phyloP scores from a whole-genome alignment of 768 basidiomycete species.

The Naganishia vaughanmartiniae region DNA sequence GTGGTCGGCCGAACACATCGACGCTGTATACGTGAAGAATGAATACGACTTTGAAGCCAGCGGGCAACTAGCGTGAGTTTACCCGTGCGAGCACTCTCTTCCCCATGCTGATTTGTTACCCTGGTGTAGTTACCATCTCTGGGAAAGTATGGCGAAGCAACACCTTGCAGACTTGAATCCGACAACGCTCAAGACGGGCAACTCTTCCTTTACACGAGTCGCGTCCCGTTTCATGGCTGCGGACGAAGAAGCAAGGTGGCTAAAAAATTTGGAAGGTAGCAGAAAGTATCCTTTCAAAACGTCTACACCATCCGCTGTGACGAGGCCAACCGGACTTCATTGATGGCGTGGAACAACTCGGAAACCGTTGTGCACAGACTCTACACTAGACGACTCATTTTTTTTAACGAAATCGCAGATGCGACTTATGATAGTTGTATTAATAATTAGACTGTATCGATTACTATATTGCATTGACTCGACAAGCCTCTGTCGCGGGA shows the following conservation, averaged over 20 bases:
- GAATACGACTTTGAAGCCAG: slow-evolving; percentile 43
- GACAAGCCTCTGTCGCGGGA: too few species aligned
- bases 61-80: slow-evolving; percentile 42
- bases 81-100: neutral
- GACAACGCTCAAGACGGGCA: slow-evolving; percentile 37
- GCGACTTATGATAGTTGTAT: too few species aligned
- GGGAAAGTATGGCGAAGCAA: slow-evolving; percentile 49
- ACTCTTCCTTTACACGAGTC: slow-evolving; percentile 48
- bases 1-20: slow-evolving; percentile 48
- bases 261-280: slow-evolving; percentile 7
- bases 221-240: slow-evolving; percentile 36
- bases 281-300: neutral
- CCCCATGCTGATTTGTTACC: neutral
- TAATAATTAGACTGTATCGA: too few species aligned
- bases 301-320: neutral
- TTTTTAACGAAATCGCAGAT: too few species aligned
- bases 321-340: slow-evolving; percentile 28
- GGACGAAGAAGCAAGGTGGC: slow-evolving; percentile 17
- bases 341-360: neutral
- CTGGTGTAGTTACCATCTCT: slow-evolving; percentile 26
- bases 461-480: too few species aligned
- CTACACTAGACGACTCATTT: too few species aligned
- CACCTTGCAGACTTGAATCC: slow-evolving; percentile 47
- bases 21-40: slow-evolving; percentile 40
- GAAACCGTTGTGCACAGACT: too few species aligned